A percentile compares a stretch with the other conserved stretches of the same genome.
Evolutionary conservation across 2,329 filamentous ascomycete genomes (phyloP).

Genomic region (Arthrobotrys iridis): DNA sequence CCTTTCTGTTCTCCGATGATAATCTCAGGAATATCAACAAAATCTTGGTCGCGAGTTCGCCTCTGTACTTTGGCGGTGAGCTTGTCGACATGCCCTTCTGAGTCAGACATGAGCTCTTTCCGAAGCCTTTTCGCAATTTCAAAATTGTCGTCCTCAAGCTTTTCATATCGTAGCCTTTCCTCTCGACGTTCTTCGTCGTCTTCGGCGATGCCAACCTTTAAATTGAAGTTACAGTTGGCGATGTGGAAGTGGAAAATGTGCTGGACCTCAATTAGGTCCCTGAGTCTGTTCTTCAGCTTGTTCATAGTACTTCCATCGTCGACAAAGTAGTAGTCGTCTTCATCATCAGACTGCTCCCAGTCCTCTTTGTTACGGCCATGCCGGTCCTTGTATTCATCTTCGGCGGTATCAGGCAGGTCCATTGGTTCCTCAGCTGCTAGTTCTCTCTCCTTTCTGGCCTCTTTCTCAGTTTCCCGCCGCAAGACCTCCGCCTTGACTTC

Average conservation of each 20-base stretch:
- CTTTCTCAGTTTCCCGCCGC: conserved; percentile 59
- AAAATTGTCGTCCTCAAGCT: conserved; percentile 67
- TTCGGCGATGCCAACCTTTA: conserved; percentile 68
- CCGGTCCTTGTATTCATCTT: conserved; percentile 28
- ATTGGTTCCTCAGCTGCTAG: neutral
- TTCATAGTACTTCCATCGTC: conserved; percentile 67
- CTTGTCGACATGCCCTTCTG: conserved; percentile 69
- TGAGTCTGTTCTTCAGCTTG: conserved; percentile 34
- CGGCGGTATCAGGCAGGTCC: conserved; percentile 8
- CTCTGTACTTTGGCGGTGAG: conserved; percentile 72
- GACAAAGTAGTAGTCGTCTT: conserved; percentile 66
- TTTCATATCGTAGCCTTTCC: conserved; percentile 59
- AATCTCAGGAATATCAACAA: conserved; percentile 73
- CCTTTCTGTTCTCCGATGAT: conserved; percentile 66
- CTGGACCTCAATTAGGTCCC: conserved; percentile 39
- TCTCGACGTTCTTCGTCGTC: conserved; percentile 76
- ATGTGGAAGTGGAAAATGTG: conserved; percentile 48
- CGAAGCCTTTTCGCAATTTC: conserved; percentile 80
- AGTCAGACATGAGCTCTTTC: conserved; percentile 65
- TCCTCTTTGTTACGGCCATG: conserved; percentile 54
- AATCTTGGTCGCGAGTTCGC: conserved; percentile 67
- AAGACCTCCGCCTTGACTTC: conserved; percentile 69
- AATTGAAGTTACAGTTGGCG: conserved; percentile 37
- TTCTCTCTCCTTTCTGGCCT: conserved; percentile 55
- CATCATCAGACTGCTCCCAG: conserved; percentile 65